Conservation (phyloP, 1,284 basidiomycete genomes). For the Hymenochaete sp. region DNA sequence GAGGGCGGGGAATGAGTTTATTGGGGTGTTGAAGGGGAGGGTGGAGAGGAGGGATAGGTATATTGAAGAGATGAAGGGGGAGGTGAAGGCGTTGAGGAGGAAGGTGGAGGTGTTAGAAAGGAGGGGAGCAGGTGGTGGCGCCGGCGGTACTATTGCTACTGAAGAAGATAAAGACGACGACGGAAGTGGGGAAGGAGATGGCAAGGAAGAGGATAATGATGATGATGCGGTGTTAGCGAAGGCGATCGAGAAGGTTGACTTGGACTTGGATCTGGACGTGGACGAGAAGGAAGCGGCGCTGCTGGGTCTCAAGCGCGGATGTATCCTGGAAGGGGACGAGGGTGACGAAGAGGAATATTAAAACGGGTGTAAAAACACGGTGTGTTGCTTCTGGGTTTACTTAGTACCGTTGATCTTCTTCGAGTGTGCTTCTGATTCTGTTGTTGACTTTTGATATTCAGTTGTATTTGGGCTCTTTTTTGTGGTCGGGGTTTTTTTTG, state of each 20-base stretch:
- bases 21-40: constrained; percentile 67
- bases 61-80: constrained; percentile 60
- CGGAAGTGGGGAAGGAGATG: background rate
- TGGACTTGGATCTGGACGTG: constrained; percentile 37
- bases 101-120: constrained; percentile 27
- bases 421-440: too few relatives aligned
- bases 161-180: constrained; percentile 21
- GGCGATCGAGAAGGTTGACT: constrained; percentile 25
- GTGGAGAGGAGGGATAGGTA: constrained; percentile 80
- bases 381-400: too few relatives aligned
- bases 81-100: constrained; percentile 56
- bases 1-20: constrained; percentile 84
- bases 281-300: constrained; percentile 26
- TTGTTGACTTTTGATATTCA: too few relatives aligned
- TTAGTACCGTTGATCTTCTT: too few relatives aligned
- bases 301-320: constrained; percentile 15
- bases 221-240: constrained; percentile 16
- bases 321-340: constrained; percentile 18
- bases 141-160: constrained; percentile 20
- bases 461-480: too few relatives aligned
- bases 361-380: background rate
- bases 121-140: too few relatives aligned
- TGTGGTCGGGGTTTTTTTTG: too few relatives aligned
- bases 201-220: constrained; percentile 7
- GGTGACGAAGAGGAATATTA: constrained; percentile 20